These are phyloP conservation scores for Rubus idaeus DNA, from an alignment of 306 rosid species.

Conservation along the genomic window DNA sequence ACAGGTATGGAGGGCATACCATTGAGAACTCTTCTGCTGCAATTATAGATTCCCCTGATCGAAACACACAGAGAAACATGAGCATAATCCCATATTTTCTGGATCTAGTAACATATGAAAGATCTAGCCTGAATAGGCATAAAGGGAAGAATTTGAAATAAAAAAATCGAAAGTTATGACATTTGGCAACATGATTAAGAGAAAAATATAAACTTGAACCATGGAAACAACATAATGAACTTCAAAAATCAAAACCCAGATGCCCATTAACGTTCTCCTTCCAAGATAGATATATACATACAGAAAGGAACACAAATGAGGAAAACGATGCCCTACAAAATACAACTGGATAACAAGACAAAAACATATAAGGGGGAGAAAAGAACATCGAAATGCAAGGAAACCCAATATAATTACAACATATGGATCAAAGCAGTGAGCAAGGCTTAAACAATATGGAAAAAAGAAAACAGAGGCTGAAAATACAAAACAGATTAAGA, in stretches of 20 bases:
- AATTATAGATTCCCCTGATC: constrained; percentile 61
- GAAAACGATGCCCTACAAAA: constrained; percentile 1
- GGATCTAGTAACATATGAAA: constrained; percentile 42
- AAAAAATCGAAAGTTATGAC: constrained; percentile 13
- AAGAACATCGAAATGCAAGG: constrained; percentile 10
- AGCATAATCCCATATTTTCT: constrained; percentile 32
- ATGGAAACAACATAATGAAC: constrained; percentile 12
- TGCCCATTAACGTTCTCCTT: constrained; percentile 15
- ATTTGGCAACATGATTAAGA: constrained; percentile 12
- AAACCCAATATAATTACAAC: constrained; percentile 20
- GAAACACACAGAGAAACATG: constrained; percentile 34
- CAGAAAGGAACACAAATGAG: constrained; percentile 13
- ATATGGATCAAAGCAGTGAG: constrained; percentile 39
- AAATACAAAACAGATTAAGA: constrained; percentile 16
- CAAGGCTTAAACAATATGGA: constrained; percentile 22
- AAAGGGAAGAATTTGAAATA: constrained; percentile 17
- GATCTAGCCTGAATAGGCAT: constrained; percentile 16
- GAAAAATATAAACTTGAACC: constrained; percentile 26
- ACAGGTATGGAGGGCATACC: constrained; percentile 51
- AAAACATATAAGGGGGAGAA: neutral
- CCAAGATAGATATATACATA: constrained; percentile 3
- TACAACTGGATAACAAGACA: neutral
- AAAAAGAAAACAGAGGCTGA: constrained; percentile 14
- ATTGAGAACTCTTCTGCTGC: constrained; percentile 47
- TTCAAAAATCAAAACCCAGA: constrained; percentile 26